phyloP scores from a whole-genome alignment of 2,329 filamentous ascomycete genomes.

The Aureobasidium sp. region DNA sequence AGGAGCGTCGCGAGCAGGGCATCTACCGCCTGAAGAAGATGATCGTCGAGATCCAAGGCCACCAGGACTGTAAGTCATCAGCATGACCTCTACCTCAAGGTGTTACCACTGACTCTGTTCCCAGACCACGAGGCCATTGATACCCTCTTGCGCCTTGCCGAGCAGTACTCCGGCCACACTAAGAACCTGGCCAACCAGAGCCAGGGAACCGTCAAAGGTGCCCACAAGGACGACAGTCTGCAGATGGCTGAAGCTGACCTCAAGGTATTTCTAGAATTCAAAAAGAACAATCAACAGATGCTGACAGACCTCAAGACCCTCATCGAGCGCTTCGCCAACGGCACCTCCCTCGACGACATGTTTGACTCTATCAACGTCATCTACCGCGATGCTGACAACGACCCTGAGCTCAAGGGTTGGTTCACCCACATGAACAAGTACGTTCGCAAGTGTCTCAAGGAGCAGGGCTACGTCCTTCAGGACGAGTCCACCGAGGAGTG shows the following conservation, averaged over 20 bases:
- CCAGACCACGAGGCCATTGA: slow-evolving; percentile 78
- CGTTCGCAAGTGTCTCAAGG: slow-evolving; percentile 72
- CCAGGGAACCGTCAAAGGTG: slow-evolving; percentile 62
- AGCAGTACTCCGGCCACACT: slow-evolving; percentile 73
- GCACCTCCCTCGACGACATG: slow-evolving; percentile 78
- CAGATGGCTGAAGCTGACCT: slow-evolving; percentile 69
- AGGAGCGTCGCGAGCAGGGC: slow-evolving; percentile 86
- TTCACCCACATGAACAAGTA: slow-evolving; percentile 72
- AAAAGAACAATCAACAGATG: slow-evolving; percentile 31
- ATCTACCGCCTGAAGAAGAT: slow-evolving; percentile 97
- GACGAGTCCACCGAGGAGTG: slow-evolving; percentile 72
- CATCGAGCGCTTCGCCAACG: slow-evolving; percentile 87
- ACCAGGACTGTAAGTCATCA: slow-evolving; percentile 65
- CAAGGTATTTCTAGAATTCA: slow-evolving; percentile 47
- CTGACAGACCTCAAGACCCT: slow-evolving; percentile 58
- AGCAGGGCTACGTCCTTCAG: slow-evolving; percentile 86
- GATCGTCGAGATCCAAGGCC: slow-evolving; percentile 91
- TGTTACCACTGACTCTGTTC: slow-evolving; percentile 21
- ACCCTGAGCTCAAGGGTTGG: slow-evolving; percentile 82
- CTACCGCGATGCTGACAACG: slow-evolving; percentile 77
- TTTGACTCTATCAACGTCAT: slow-evolving; percentile 78
- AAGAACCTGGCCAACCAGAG: slow-evolving; percentile 56
- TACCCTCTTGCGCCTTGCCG: slow-evolving; percentile 74
- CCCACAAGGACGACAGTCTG: slow-evolving; percentile 56
- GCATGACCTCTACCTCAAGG: background rate